These are phyloP conservation scores for Lachnellula willkommii DNA, from an alignment of 2,329 filamentous ascomycete species.

Conservation along the genomic window DNA sequence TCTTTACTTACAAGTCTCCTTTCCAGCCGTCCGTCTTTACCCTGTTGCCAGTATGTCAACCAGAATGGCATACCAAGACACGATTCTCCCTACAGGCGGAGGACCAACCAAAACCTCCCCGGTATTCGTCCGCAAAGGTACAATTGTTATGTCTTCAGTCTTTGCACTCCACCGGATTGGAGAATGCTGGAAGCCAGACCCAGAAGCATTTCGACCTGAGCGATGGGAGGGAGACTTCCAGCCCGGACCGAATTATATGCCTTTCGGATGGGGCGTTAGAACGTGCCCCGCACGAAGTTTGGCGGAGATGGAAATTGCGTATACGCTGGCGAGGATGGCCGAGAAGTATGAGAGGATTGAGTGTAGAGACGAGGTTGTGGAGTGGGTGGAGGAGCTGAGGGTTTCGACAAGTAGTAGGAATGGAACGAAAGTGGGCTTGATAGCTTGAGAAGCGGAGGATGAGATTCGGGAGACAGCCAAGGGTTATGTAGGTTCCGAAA, in stretches of 20 bases:
- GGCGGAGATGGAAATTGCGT: conserved; percentile 1
- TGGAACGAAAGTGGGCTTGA: not conserved
- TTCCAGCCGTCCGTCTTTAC: conserved; percentile 42
- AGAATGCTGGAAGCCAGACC: conserved; percentile 24
- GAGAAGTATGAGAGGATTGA: conserved; percentile 8
- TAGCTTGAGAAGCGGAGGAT: no score
- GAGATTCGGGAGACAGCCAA: no score
- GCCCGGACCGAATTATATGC: conserved; percentile 2
- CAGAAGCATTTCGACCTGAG: conserved; percentile 36
- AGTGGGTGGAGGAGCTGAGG: conserved; percentile 15
- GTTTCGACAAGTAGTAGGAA: conserved; percentile 3
- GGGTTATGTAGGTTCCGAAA: no score
- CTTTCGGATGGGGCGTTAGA: not conserved
- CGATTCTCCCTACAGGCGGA: conserved; percentile 28
- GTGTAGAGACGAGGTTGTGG: conserved; percentile 16
- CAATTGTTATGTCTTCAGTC: conserved; percentile 18
- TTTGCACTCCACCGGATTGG: conserved; percentile 23
- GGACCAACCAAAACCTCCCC: conserved; percentile 24
- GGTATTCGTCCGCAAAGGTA: conserved; percentile 24
- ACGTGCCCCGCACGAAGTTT: not conserved
- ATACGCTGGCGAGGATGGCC: conserved; percentile 1
- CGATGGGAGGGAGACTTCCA: conserved; percentile 34
- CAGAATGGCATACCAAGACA: conserved; percentile 42
- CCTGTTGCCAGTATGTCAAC: conserved; percentile 47
- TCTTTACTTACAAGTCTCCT: not conserved